Base-by-base conservation (phyloP, 192 early-diverging fungal species). In the Mycoemilia scoparia region DNA sequence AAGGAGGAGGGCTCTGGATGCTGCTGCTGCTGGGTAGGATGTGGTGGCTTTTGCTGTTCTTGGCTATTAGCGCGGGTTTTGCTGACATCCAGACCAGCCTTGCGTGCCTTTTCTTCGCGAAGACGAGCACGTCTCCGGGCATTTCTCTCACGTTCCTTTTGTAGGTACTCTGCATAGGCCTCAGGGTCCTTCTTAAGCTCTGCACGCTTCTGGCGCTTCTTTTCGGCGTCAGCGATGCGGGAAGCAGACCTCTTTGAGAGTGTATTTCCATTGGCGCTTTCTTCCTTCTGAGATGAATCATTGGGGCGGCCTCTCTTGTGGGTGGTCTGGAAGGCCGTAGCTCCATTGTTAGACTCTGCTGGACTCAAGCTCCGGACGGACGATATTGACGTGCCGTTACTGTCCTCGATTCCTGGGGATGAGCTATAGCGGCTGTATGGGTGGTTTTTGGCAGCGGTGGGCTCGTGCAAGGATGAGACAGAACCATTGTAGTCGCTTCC, bases 141-240 rank as follows among this genome's bases (percentile, higher is more conserved):
- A 37, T 60, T 60, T 49, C 57, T 49, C 46, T 60, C 57, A 32
- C 57, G 50, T 51, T 60, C 57, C 42, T 53, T 53, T 43, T 60
- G 57, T 31, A 60, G 46, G 33, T 60, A 60, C 50, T 60, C 57
- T 29, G 57, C 50, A 39, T 60, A 60, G 14, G 54, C 42, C 12
- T 34, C 50, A 4, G 57, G 57, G 39, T 60, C 49, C 41, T 60
- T 52, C 46, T 60, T 60, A 37, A 60, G 50, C 34, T 48, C 57
- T 27, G 57, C 57, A 36, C 57, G 57, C 57, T 60, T 60, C 42
- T 53, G 45, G 34, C 57, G 57, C 50, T 60, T 60, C 51, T 60
- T 60, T 28, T 60, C 57, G 34, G 57, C 57, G 31, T 59, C 57
- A 32, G 57, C 57, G 15, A 59, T 27, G 38, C 57, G 57, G 37